Conservation (phyloP, 2,329 filamentous ascomycete genomes). For the Apiospora phragmitis region DNA sequence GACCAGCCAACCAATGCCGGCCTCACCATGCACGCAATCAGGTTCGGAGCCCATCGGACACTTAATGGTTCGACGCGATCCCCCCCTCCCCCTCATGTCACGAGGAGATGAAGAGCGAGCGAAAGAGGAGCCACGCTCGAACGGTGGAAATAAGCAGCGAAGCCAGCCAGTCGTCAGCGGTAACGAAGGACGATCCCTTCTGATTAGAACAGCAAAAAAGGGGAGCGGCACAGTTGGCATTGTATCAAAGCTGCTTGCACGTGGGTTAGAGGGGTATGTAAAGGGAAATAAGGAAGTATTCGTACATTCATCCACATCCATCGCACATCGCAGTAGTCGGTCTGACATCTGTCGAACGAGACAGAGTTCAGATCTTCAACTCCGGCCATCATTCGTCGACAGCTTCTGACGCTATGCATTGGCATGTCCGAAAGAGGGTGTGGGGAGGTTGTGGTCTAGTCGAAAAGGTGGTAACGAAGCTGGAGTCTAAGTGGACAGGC, state of each 20-base stretch:
- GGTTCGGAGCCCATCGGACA: not conserved
- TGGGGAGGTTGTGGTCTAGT: not conserved
- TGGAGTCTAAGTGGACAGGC: not conserved
- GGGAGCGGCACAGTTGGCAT: not conserved
- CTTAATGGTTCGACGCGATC: not conserved
- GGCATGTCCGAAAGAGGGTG: not conserved
- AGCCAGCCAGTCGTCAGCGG: not conserved
- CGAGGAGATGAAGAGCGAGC: not conserved
- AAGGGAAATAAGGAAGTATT: not conserved
- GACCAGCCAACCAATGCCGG: not conserved
- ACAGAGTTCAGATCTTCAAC: slow-evolving; percentile 2
- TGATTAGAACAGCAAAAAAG: not conserved
- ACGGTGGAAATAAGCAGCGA: not conserved
- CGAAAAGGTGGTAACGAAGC: not conserved
- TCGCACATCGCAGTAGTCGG: not conserved
- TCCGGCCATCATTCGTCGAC: not conserved
- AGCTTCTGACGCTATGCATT: not conserved
- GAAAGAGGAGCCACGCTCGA: not conserved
- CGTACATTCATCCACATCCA: not conserved
- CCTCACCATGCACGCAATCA: slow-evolving; percentile 2
- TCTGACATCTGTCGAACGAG: not conserved
- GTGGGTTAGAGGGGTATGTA: not conserved
- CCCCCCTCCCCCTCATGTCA: not conserved
- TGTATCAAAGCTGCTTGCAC: not conserved
- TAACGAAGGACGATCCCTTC: not conserved